Conservation (phyloP, 2,329 filamentous ascomycete species). For the Pochonia chlamydosporia region DNA sequence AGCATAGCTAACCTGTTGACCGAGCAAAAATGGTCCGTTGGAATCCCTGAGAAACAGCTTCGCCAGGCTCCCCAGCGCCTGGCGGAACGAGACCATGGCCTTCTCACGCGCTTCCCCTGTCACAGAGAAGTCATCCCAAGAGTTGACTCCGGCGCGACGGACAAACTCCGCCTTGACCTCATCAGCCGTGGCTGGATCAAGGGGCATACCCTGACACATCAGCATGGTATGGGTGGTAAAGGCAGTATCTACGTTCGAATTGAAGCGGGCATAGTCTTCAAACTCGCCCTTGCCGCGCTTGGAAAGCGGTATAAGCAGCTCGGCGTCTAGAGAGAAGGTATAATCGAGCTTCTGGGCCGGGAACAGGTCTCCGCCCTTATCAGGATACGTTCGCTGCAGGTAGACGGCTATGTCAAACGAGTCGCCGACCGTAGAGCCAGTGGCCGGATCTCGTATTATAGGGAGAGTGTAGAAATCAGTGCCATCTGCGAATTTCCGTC, state of each 20-base stretch:
- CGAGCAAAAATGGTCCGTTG: slow-evolving; percentile 43
- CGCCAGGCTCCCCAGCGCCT: slow-evolving; percentile 34
- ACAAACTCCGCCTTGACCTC: slow-evolving; percentile 40
- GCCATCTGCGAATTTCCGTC: slow-evolving; percentile 50
- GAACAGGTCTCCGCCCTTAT: slow-evolving; percentile 38
- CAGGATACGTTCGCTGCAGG: slow-evolving; percentile 46
- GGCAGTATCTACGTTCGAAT: slow-evolving; percentile 45
- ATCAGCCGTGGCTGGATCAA: slow-evolving; percentile 43
- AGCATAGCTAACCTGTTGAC: slow-evolving; percentile 39
- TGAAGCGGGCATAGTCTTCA: slow-evolving; percentile 34
- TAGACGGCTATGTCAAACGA: slow-evolving; percentile 61
- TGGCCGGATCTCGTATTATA: slow-evolving; percentile 42
- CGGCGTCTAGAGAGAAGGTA: slow-evolving; percentile 14
- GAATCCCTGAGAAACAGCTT: slow-evolving; percentile 31
- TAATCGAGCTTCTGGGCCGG: slow-evolving; percentile 37
- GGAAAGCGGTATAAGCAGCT: slow-evolving; percentile 32
- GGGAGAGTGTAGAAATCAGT: slow-evolving; percentile 56
- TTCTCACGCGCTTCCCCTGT: slow-evolving; percentile 32
- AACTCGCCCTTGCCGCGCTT: slow-evolving; percentile 20
- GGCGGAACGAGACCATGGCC: slow-evolving; percentile 32
- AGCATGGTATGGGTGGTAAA: slow-evolving; percentile 43
- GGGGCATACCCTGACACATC: slow-evolving; percentile 34
- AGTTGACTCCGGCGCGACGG: slow-evolving; percentile 35
- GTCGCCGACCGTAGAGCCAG: slow-evolving; percentile 44
- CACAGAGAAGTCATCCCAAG: slow-evolving; percentile 38